These are phyloP conservation scores for Rhynchosporium graminicola DNA, from an alignment of 2,329 filamentous ascomycete species.

Conservation along the genomic window DNA sequence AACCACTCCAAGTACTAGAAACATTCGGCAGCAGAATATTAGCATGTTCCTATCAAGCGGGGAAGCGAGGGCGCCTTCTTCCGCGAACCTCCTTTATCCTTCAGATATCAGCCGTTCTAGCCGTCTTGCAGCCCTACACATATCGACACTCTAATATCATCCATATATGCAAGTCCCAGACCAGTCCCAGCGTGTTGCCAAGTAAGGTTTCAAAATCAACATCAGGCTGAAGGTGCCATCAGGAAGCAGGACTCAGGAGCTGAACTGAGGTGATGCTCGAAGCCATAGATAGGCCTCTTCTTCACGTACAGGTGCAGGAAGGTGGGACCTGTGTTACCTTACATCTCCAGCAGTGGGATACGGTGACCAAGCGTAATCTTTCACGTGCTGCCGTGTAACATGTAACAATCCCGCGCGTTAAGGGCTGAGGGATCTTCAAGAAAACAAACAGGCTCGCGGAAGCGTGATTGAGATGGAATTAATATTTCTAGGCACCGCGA, in stretches of 20 bases:
- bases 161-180: not conserved
- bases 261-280: not conserved
- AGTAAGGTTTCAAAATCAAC: slow-evolving; percentile 22
- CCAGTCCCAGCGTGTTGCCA: slow-evolving; percentile 4
- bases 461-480: slow-evolving; percentile 6
- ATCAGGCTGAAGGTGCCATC: not conserved
- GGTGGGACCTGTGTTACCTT: not conserved
- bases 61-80: slow-evolving; percentile 3
- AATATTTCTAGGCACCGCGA: not conserved
- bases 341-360: slow-evolving; percentile 2
- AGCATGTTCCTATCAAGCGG: not conserved
- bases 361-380: not conserved
- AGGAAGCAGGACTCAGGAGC: not conserved
- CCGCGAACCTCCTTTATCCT: slow-evolving; percentile 1
- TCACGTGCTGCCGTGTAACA: slow-evolving; percentile 9
- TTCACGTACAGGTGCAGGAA: slow-evolving; percentile 2
- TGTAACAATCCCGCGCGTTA: slow-evolving; percentile 7
- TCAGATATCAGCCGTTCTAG: slow-evolving; percentile 8
- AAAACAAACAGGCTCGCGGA: slow-evolving; percentile 2
- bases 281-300: not conserved
- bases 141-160: slow-evolving; percentile 2
- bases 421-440: not conserved
- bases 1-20: not conserved
- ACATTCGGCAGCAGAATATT: not conserved
- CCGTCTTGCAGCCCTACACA: not conserved